A percentile compares a stretch with the other conserved stretches of the same genome.
Evolutionary conservation across 805 yeast species (phyloP).

Genomic region (Hyphopichia homilentoma): DNA sequence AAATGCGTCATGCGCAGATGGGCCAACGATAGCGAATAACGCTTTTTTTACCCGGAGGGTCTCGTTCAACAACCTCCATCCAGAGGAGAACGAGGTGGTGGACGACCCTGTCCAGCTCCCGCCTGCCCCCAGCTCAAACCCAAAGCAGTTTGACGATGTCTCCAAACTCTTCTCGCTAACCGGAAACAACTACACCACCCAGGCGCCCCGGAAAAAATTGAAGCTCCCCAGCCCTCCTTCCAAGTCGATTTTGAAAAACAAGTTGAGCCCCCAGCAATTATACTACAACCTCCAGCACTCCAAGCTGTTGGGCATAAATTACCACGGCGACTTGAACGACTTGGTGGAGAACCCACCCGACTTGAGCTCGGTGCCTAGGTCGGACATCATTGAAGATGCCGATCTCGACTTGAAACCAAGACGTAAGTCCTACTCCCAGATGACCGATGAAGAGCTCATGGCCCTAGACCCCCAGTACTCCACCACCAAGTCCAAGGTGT

Average conservation of each 20-base stretch:
- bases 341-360: conserved; percentile 8
- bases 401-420: conserved; percentile 13
- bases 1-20: too few relatives aligned
- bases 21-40: too few relatives aligned
- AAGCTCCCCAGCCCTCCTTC: conserved; percentile 28
- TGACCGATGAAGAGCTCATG: conserved; percentile 53
- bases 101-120: too few relatives aligned
- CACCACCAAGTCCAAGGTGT: conserved; percentile 30
- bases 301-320: conserved; percentile 9
- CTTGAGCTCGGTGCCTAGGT: background rate
- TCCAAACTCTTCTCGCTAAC: background rate
- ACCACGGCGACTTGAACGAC: conserved; percentile 16
- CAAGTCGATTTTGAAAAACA: conserved; percentile 38
- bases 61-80: conserved; percentile 41
- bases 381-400: conserved; percentile 2
- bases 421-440: conserved; percentile 45
- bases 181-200: background rate
- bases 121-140: conserved; percentile 2
- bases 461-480: conserved; percentile 51
- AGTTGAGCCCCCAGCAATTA: conserved; percentile 24
- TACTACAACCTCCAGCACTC: conserved; percentile 12
- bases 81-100: conserved; percentile 13
- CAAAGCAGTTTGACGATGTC: background rate
- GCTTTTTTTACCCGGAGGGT: conserved; percentile 42
- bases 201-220: conserved; percentile 7